A percentile compares a stretch with the other conserved stretches of the same genome.
Conservation (phyloP, 169 alveolate genomes). For the Cryptosporidium sp. region DNA sequence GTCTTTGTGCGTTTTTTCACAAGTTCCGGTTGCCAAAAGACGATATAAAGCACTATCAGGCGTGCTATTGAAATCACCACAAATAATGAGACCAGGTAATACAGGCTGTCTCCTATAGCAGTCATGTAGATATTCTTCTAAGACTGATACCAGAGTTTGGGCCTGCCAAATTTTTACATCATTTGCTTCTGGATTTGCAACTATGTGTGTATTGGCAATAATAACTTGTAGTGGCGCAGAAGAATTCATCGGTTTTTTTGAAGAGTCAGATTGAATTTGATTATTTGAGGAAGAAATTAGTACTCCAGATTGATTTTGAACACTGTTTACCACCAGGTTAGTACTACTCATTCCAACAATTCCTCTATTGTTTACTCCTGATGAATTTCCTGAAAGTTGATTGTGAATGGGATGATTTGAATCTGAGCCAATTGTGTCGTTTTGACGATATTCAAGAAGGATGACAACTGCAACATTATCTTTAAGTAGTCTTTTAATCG, state of each 20-base stretch:
- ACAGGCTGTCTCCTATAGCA: conserved; percentile 78
- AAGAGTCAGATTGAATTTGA: conserved; percentile 10
- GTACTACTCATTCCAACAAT: neutral
- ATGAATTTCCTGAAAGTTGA: conserved; percentile 4
- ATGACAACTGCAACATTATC: conserved; percentile 84
- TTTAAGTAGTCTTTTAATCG: conserved; percentile 79
- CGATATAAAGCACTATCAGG: conserved; percentile 84
- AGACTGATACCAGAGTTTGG: conserved; percentile 80
- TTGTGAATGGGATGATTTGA: neutral
- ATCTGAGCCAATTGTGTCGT: neutral
- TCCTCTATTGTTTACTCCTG: conserved; percentile 16
- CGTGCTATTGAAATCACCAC: conserved; percentile 84
- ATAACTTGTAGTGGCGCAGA: conserved; percentile 75
- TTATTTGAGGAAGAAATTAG: neutral
- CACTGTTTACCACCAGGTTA: neutral
- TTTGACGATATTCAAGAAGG: conserved; percentile 76
- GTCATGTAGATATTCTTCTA: conserved; percentile 79
- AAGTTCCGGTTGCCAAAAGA: conserved; percentile 79
- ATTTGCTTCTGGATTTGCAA: conserved; percentile 83
- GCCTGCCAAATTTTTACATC: conserved; percentile 86
- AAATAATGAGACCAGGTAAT: conserved; percentile 80
- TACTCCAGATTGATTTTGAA: conserved; percentile 34
- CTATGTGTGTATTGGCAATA: conserved; percentile 83
- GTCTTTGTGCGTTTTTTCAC: conserved; percentile 81
- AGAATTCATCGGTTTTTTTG: neutral